phyloP scores from a whole-genome alignment of 176 grass and related monocot species.

The Puccinellia tenuiflora region DNA sequence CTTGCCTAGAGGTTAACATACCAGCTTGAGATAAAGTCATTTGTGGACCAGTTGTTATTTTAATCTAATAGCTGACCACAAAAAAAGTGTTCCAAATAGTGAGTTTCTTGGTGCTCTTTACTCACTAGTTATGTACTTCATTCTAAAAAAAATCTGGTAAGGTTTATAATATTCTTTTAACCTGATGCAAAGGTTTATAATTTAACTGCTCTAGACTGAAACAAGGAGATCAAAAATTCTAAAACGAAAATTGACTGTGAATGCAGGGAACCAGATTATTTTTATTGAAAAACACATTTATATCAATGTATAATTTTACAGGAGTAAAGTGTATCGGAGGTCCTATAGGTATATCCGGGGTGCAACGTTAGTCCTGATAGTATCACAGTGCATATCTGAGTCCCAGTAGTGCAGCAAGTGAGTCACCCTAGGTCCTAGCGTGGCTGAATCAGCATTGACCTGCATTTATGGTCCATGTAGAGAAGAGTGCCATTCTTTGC shows the following conservation, averaged over 20 bases:
- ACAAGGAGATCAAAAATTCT: neutral
- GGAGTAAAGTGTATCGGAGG: neutral
- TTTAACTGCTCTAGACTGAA: neutral
- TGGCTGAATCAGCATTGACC: neutral
- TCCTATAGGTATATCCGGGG: neutral
- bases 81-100: neutral
- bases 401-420: neutral
- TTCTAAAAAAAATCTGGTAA: neutral
- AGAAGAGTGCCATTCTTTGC: neutral
- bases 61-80: neutral
- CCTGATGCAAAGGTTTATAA: neutral
- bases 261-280: neutral
- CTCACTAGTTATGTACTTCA: neutral
- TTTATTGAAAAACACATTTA: neutral
- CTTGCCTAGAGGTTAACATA: constrained; percentile 7
- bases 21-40: neutral
- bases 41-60: neutral
- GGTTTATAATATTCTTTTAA: neutral
- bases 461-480: neutral
- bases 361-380: neutral
- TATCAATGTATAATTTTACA: neutral
- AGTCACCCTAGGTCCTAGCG: neutral
- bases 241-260: neutral
- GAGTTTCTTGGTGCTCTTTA: neutral
- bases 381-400: neutral